Evolutionary conservation across 2,329 filamentous ascomycete species (phyloP).

Genomic region (Calonectria honghensis): DNA sequence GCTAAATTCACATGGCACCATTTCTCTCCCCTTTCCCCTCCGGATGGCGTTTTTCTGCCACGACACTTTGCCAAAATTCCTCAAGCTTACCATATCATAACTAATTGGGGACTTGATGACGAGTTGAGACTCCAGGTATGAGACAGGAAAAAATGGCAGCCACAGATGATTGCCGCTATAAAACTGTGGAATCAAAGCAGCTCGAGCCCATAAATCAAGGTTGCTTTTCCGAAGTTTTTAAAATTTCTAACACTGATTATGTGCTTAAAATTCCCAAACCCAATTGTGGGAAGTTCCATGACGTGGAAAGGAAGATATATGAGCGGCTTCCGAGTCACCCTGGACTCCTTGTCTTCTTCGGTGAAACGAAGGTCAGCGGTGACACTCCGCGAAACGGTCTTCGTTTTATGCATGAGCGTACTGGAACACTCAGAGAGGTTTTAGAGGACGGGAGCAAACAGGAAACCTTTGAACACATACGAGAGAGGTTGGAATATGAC

Average conservation of each 20-base stretch:
- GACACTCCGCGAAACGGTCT: neutral
- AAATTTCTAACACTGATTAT: neutral
- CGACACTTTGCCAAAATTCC: too few species aligned
- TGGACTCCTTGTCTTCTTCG: neutral
- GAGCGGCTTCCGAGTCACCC: neutral
- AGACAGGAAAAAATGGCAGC: neutral
- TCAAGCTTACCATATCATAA: too few species aligned
- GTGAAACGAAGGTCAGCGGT: neutral
- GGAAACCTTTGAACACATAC: neutral
- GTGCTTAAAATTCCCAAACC: neutral
- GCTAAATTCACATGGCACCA: neutral
- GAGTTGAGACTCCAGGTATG: too few species aligned
- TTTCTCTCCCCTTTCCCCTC: neutral
- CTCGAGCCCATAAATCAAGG: neutral
- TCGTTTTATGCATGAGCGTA: neutral
- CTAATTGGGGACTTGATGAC: too few species aligned
- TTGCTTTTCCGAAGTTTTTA: neutral
- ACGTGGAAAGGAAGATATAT: neutral
- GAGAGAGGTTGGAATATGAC: neutral
- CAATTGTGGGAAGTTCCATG: neutral
- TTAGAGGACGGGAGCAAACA: neutral
- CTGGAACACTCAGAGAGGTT: neutral
- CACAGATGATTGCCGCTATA: neutral
- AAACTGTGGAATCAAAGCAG: neutral
- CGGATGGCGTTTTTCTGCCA: neutral